phyloP scores from a whole-genome alignment of 495 filamentous ascomycete species.

The Neurospora sp. region DNA sequence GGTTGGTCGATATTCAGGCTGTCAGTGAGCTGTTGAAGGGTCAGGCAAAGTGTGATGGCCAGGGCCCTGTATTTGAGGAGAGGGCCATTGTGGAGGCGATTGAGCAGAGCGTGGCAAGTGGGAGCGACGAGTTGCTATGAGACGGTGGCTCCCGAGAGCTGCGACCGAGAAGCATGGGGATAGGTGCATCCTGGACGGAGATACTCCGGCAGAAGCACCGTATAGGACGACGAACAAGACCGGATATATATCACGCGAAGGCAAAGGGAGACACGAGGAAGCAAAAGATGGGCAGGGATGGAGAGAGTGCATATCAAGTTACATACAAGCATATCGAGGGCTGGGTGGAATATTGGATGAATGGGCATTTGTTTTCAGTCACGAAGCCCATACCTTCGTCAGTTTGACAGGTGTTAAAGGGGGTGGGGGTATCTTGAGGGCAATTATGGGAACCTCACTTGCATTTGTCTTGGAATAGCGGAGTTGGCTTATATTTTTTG shows the following conservation, averaged over 20 bases:
- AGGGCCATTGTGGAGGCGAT: conserved; percentile 63
- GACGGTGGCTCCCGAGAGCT: background rate
- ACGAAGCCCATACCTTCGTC: background rate
- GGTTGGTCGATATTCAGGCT: conserved; percentile 73
- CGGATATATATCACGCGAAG: background rate
- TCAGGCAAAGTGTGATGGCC: conserved; percentile 77
- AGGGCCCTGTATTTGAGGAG: conserved; percentile 85
- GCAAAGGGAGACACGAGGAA: background rate
- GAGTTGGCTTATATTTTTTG: background rate
- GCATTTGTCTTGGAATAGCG: background rate
- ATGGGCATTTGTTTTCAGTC: background rate
- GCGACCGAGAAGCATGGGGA: background rate
- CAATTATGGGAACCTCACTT: background rate
- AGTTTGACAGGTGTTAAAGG: background rate
- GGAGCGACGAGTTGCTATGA: conserved; percentile 67
- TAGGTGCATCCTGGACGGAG: background rate
- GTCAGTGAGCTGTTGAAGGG: conserved; percentile 67
- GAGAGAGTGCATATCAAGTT: background rate
- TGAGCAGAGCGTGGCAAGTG: conserved; percentile 61
- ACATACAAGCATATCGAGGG: background rate
- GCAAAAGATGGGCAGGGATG: background rate
- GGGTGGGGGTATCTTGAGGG: background rate
- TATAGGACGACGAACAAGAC: background rate
- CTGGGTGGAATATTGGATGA: background rate
- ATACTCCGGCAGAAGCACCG: background rate